Base-by-base conservation (phyloP, 2,329 filamentous ascomycete species). In the Rosellinia necatrix region DNA sequence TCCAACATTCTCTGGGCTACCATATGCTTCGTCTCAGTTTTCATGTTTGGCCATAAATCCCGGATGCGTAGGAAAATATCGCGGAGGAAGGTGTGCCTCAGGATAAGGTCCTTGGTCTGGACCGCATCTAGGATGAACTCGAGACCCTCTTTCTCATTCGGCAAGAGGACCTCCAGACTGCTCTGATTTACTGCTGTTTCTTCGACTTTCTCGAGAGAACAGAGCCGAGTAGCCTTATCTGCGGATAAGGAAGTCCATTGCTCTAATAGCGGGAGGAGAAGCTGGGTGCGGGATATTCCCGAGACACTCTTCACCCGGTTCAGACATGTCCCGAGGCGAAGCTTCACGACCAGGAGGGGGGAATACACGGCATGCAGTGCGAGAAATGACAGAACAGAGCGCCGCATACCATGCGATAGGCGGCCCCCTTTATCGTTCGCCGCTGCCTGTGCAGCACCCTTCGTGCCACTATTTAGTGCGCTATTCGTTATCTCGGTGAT, bases 241-340 rank as follows among this genome's bases (percentile, higher is more conserved):
- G 78, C 75, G 9, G 75, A 73, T 19, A 90, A 70, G 7, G 75
- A 72, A 22, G 85, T 78, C 91, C 91, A 96, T 68, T 81, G 79
- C 53, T 83, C 79, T 27, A 96, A 77, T 3, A 88, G 73, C 1
- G 92, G 90, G n/a, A 93, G 75, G n/a, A 97, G 75, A 19, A 89
- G 78, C 62, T 89, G 86, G 1, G 86, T 90, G 53, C 91, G 87
- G 9, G 87, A 85, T 22, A 81, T 84, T 6, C 77, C 76, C n/a
- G 85, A 86, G 3, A 91, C 86, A 47, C 85, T 82, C 67, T 91
- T 91, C 47, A 92, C 78, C 50, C 85, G 82, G 65, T 89, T 90
- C 27, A 96, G 76, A 3, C 89, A 77, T 30, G 80, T 80, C n/a
- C 97, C 77, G 7, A 97, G 75, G 34, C 83, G 81, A 19, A 87